These are phyloP conservation scores for Neotropicomus parvogracilis DNA, from an alignment of 1,284 basidiomycete species.

Conservation along the genomic window DNA sequence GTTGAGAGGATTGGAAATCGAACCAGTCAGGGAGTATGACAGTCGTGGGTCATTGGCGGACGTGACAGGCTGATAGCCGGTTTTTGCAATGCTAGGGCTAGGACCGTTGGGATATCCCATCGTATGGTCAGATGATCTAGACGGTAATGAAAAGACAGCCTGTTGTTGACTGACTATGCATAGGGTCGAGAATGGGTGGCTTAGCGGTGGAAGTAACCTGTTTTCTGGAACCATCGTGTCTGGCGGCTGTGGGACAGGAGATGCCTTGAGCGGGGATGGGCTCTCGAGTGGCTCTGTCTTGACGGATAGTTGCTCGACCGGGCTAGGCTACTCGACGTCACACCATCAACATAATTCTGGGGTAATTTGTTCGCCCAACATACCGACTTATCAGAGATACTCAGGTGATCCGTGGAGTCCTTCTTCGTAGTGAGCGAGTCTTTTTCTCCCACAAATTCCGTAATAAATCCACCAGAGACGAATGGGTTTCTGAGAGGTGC, in stretches of 20 bases:
- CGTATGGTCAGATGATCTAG: conserved; percentile 16
- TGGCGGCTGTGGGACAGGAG: conserved; percentile 9
- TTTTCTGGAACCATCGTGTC: conserved; percentile 16
- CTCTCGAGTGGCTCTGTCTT: conserved; percentile 23
- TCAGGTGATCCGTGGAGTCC: conserved; percentile 15
- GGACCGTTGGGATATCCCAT: conserved; percentile 10
- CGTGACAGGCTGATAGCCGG: conserved; percentile 25
- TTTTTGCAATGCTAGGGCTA: conserved; percentile 10
- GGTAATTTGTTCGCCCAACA: background rate
- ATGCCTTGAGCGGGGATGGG: conserved; percentile 12
- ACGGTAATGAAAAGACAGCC: conserved; percentile 13
- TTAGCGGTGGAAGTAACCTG: conserved; percentile 1
- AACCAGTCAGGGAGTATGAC: conserved; percentile 38
- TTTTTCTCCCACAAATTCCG: conserved; percentile 39
- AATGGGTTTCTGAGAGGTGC: conserved; percentile 41
- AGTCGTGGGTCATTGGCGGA: conserved; percentile 40
- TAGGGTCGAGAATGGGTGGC: conserved; percentile 13
- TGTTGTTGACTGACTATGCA: conserved; percentile 13
- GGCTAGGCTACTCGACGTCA: conserved; percentile 11
- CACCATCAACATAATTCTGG: background rate
- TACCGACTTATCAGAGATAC: conserved; percentile 15
- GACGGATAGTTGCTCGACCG: conserved; percentile 15
- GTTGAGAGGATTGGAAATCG: conserved; percentile 47
- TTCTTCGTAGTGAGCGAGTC: conserved; percentile 23
- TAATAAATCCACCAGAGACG: conserved; percentile 50